These are phyloP conservation scores for Talaromyces sp. DNA, from an alignment of 2,329 filamentous ascomycete genomes.

Conservation along the genomic window DNA sequence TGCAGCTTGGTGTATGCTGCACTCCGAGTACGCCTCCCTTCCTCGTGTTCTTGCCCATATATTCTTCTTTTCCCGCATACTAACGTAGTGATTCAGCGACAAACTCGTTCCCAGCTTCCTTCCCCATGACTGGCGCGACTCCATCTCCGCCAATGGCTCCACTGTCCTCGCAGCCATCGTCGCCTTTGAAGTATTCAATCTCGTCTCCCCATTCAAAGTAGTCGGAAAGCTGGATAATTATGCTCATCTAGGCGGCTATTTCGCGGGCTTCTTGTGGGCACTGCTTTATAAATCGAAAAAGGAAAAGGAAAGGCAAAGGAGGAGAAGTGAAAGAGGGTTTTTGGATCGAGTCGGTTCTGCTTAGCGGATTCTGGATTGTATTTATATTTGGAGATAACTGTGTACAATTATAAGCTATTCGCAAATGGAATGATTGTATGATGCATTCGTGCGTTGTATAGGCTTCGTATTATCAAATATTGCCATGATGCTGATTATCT, in stretches of 20 bases:
- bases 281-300: slow-evolving; percentile 23
- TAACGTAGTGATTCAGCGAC: slow-evolving; percentile 27
- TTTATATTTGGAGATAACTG: background rate
- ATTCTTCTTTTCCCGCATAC: background rate
- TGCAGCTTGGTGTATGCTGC: slow-evolving; percentile 48
- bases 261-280: slow-evolving; percentile 33
- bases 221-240: slow-evolving; percentile 38
- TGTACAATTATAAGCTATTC: background rate
- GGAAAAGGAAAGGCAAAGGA: slow-evolving; percentile 20
- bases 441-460: background rate
- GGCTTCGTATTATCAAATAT: background rate
- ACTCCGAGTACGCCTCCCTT: slow-evolving; percentile 40
- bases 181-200: slow-evolving; percentile 34
- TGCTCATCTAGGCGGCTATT: slow-evolving; percentile 43
- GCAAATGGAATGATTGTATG: background rate
- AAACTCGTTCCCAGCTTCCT: slow-evolving; percentile 36
- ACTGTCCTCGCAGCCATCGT: slow-evolving; percentile 37
- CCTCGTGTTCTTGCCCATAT: background rate
- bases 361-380: background rate
- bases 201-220: slow-evolving; percentile 28
- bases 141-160: slow-evolving; percentile 41
- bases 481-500: background rate
- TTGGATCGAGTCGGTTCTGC: slow-evolving; percentile 18
- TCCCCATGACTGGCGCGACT: slow-evolving; percentile 37
- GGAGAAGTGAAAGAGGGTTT: slow-evolving; percentile 17